Percentiles rank a stretch among this genome's conserved stretches.
Conservation (phyloP, 805 yeast species). For the Aciculoconidium aculeatum region DNA sequence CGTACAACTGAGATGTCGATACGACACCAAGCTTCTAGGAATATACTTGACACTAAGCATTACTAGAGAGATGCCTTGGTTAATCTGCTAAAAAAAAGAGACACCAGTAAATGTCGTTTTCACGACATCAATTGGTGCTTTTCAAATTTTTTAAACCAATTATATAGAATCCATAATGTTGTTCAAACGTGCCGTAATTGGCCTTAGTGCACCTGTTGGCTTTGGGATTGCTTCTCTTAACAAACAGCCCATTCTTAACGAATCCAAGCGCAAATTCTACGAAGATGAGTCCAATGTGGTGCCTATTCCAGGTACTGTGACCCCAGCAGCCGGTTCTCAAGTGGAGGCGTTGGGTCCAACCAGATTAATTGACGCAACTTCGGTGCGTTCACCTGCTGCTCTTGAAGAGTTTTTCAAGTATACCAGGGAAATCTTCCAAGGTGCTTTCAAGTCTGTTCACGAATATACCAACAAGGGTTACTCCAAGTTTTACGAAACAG, state of each 20-base stretch:
- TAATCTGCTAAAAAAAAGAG: no score
- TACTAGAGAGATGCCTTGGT: no score
- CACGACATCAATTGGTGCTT: no score
- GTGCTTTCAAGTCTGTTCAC: constrained; percentile 19
- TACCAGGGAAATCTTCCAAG: constrained; percentile 40
- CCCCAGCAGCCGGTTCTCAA: constrained; percentile 38
- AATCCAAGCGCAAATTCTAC: constrained; percentile 38
- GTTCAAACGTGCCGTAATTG: constrained; percentile 4
- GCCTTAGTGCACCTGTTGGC: constrained; percentile 3
- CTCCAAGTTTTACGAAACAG: constrained; percentile 48
- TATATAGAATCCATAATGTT: constrained; percentile 2
- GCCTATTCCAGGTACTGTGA: constrained; percentile 47
- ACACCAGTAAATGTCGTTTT: no score
- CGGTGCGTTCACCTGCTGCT: constrained; percentile 45
- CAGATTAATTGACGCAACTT: constrained; percentile 47
- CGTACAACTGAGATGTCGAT: no score
- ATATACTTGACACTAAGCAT: no score
- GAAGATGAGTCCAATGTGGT: constrained; percentile 42
- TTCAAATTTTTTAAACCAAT: no score
- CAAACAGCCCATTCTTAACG: constrained; percentile 7
- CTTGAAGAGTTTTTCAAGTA: constrained; percentile 44
- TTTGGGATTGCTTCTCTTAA: constrained; percentile 2
- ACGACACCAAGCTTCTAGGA: no score
- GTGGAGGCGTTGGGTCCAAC: constrained; percentile 41
- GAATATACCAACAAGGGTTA: constrained; percentile 43